Percentiles rank a stretch among this genome's conserved stretches.
Evolutionary conservation across 352 stramenopile genomes (phyloP).

Genomic region (Phytophthora aleatoria): DNA sequence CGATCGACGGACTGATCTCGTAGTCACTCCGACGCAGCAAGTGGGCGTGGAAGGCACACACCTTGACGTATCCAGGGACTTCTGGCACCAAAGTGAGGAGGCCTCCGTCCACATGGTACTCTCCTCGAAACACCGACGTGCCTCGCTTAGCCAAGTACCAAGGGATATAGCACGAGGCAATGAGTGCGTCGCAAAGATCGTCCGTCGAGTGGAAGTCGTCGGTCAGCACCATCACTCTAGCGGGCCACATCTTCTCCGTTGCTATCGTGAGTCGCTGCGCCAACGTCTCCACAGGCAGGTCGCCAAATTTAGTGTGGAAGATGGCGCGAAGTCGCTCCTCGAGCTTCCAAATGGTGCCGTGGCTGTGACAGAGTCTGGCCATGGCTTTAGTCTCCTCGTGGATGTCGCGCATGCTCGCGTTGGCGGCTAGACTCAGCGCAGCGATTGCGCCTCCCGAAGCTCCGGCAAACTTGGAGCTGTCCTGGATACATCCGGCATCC

Average conservation of each 20-base stretch:
- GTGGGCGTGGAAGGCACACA: constrained; percentile 69
- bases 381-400: constrained; percentile 65
- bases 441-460: constrained; percentile 76
- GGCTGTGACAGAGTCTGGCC: constrained; percentile 48
- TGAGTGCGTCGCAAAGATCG: constrained; percentile 65
- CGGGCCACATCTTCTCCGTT: constrained; percentile 76
- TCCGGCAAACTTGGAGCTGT: constrained; percentile 62
- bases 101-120: constrained; percentile 75
- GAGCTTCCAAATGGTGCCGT: constrained; percentile 72
- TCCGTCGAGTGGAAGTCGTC: constrained; percentile 62
- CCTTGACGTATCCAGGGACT: constrained; percentile 64
- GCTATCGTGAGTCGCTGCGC: constrained; percentile 64
- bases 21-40: constrained; percentile 66
- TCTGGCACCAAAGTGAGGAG: constrained; percentile 74
- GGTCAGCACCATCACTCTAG: constrained; percentile 49
- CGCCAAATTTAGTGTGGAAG: constrained; percentile 59
- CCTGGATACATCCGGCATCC: constrained; percentile 51
- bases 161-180: constrained; percentile 80
- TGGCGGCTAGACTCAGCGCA: constrained; percentile 62
- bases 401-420: constrained; percentile 58
- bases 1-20: constrained; percentile 76
- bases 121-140: constrained; percentile 56
- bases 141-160: constrained; percentile 70
- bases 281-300: constrained; percentile 46
- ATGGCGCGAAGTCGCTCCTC: constrained; percentile 60